These are phyloP conservation scores for Diaporthe longicolla DNA, from an alignment of 2,329 filamentous ascomycete genomes.

Conservation along the genomic window DNA sequence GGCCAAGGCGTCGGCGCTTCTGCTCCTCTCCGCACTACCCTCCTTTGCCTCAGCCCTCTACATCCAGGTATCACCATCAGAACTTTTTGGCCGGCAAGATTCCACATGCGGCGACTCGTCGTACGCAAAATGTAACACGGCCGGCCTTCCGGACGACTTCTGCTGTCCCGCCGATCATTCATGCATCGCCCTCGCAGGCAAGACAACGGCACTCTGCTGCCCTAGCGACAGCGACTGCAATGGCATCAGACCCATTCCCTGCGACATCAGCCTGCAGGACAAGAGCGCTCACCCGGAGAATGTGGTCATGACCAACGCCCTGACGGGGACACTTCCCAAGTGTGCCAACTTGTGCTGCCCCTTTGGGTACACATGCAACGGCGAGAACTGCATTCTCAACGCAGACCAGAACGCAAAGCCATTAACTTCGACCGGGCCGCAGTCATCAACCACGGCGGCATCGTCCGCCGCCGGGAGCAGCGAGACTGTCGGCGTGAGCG, in stretches of 20 bases:
- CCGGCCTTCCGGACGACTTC: conserved; percentile 72
- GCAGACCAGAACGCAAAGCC: conserved; percentile 61
- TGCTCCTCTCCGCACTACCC: conserved; percentile 38
- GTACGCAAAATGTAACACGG: conserved; percentile 66
- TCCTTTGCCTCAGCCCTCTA: conserved; percentile 38
- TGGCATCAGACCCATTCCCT: conserved; percentile 75
- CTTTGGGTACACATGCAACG: conserved; percentile 76
- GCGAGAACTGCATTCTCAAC: conserved; percentile 65
- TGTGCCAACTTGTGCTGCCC: conserved; percentile 79
- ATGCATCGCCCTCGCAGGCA: conserved; percentile 74
- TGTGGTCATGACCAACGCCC: conserved; percentile 76
- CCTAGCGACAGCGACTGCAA: conserved; percentile 70
- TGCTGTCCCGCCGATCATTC: conserved; percentile 71
- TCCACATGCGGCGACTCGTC: conserved; percentile 42
- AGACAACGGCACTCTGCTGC: conserved; percentile 80
- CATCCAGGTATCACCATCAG: conserved; percentile 33
- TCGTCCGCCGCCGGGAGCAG: conserved; percentile 46
- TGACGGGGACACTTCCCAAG: conserved; percentile 66
- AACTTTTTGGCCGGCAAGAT: conserved; percentile 34
- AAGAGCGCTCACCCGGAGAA: conserved; percentile 68
- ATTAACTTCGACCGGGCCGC: conserved; percentile 40
- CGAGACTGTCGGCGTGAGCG: conserved; percentile 39
- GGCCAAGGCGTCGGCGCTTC: conserved; percentile 35
- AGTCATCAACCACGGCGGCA: conserved; percentile 45
- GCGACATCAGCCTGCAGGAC: conserved; percentile 74